These are phyloP conservation scores for Hanseniaspora jakobsenii DNA, from an alignment of 805 yeast species.

Conservation along the genomic window DNA sequence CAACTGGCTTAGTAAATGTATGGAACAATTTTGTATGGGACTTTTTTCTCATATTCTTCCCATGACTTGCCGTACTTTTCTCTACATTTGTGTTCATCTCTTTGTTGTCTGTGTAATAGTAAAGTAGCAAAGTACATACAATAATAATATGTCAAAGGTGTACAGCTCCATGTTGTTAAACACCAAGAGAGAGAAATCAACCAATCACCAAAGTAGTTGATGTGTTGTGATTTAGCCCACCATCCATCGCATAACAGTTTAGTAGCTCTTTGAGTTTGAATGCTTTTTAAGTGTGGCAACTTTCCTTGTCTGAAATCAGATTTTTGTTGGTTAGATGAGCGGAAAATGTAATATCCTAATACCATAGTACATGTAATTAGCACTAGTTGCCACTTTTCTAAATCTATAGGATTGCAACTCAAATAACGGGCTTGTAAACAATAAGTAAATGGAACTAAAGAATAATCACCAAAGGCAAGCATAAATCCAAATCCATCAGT, in stretches of 20 bases:
- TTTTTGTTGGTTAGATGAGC: constrained; percentile 74
- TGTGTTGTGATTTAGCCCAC: constrained; percentile 92
- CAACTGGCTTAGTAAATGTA: constrained; percentile 69
- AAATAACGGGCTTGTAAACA: constrained; percentile 75
- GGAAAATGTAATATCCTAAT: constrained; percentile 71
- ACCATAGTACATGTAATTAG: constrained; percentile 39
- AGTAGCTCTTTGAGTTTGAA: constrained; percentile 65
- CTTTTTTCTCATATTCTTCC: constrained; percentile 66
- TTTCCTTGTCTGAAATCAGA: constrained; percentile 71
- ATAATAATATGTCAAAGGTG: constrained; percentile 80
- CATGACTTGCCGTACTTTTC: constrained; percentile 77
- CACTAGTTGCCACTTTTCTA: constrained; percentile 34
- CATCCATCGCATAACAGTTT: constrained; percentile 79
- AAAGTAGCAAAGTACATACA: constrained; percentile 70
- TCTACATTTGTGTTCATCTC: constrained; percentile 87
- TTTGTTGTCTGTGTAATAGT: constrained; percentile 71
- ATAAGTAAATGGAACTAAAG: constrained; percentile 86
- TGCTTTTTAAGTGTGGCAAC: constrained; percentile 53
- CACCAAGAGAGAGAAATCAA: constrained; percentile 86
- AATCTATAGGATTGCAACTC: constrained; percentile 45
- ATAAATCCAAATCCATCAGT: constrained; percentile 96
- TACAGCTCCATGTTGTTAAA: constrained; percentile 68
- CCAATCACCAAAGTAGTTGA: constrained; percentile 94
- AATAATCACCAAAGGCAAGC: constrained; percentile 88
- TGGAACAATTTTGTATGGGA: constrained; percentile 86